Base-by-base conservation (phyloP, 1,139 yeast species). In the Pichia sp. region DNA sequence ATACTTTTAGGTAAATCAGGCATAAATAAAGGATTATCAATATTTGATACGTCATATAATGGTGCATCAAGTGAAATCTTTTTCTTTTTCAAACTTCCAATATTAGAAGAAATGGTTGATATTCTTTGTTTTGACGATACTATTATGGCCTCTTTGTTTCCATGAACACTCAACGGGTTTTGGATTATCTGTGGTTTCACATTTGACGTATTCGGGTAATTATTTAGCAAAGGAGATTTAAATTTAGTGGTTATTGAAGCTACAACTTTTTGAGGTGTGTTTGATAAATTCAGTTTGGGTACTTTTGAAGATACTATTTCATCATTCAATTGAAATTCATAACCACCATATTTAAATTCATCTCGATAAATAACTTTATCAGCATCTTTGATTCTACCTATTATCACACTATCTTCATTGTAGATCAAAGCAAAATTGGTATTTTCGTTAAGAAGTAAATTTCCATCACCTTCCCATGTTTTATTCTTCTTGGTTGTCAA, bases 401-500 rank as follows among this genome's bases (percentile, higher is more conserved):
- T 54, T n/a, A 53, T 46, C 18, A 42, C 53, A 1, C 59, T 62
- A 39, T 58, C 57, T 7, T 61, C 65, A 50, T 61, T 60, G 45
- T 58, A 58, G 27, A 64, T 31, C 0, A 56, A 36, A 5, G 63
- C 61, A 5, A 46, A n/a, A 47, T 62, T 60, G 31, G 58, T 34
- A 55, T 54, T n/a, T 11, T 5, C 14, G 42, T 45, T 60, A 2
- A 73, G 60, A 0, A 67, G 57, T 7, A 87, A 72, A 29, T 70
- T 67, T 0, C 96, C 98, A 69, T 93, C 99, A 3, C 96, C 96
- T 53, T 89, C 95, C 99, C 99, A 93, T 0, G 91, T 84, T 65
- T 91, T 91, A 67, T 90, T 83, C 73, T 91, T 90, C 68, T 87
- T 88, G 42, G 71, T 74, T 0, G 93, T 73, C 43, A 74, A 75